Percentiles rank a stretch among this genome's conserved stretches.
Evolutionary conservation across 768 basidiomycete species (phyloP).

Genomic region (Guyanaporus albipodus): DNA sequence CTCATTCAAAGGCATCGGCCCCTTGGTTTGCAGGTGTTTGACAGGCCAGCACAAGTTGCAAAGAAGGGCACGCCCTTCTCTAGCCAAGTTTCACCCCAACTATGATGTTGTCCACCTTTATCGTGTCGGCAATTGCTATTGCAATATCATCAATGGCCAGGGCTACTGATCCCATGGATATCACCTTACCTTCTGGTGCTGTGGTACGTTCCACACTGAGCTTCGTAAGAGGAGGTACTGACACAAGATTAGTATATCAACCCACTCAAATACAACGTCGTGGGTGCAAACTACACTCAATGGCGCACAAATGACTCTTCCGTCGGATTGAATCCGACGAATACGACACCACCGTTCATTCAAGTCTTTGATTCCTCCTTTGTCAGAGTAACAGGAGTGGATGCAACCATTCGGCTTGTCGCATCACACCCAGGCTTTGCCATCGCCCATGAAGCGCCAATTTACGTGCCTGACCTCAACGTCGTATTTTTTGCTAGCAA

Average conservation of each 20-base stretch:
- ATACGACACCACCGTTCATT: conserved; percentile 55
- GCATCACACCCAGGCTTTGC: conserved; percentile 61
- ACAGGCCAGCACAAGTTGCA: too few species aligned
- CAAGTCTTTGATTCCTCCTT: conserved; percentile 53
- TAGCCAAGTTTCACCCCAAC: neutral
- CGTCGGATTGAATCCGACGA: conserved; percentile 61
- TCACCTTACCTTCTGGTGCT: conserved; percentile 18
- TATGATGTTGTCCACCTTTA: neutral
- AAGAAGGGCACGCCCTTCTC: neutral
- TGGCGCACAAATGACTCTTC: conserved; percentile 36
- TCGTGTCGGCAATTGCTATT: conserved; percentile 7
- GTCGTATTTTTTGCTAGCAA: conserved; percentile 73
- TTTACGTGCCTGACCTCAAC: conserved; percentile 60
- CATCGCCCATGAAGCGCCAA: conserved; percentile 77
- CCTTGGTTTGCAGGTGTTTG: too few species aligned
- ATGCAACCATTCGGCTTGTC: conserved; percentile 57
- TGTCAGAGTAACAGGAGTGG: conserved; percentile 52
- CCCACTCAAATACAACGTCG: conserved; percentile 48
- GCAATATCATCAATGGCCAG: neutral
- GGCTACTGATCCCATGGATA: neutral
- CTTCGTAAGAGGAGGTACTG: neutral
- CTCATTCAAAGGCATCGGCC: too few species aligned
- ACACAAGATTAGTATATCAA: conserved; percentile 41
- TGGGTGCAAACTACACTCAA: conserved; percentile 42
- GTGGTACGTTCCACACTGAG: conserved; percentile 17